Percentiles rank a stretch among this genome's conserved stretches.
These are phyloP conservation scores for Saturnispora serradocipensis DNA, from an alignment of 805 yeast species.

Conservation along the genomic window DNA sequence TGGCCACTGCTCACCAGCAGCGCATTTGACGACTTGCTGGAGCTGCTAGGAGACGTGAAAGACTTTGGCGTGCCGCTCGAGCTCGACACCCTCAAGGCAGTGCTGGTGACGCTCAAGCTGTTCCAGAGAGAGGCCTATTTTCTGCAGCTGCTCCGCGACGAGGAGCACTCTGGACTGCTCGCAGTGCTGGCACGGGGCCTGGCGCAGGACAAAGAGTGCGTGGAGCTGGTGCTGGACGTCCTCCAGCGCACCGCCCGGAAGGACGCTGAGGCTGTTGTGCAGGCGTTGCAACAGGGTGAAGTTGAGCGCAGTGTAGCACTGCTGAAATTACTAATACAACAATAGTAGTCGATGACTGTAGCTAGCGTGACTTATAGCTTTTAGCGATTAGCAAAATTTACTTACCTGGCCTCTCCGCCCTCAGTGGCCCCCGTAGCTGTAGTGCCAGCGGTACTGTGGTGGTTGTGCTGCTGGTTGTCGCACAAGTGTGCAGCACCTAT, in stretches of 20 bases:
- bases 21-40: not conserved
- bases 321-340: not conserved
- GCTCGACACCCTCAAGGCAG: constrained; percentile 1
- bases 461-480: not conserved
- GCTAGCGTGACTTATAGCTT: not conserved
- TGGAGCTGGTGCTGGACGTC: not conserved
- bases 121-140: not conserved
- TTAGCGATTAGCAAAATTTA: not conserved
- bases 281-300: not conserved
- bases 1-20: constrained; percentile 2
- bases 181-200: not conserved
- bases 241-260: not conserved
- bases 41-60: not conserved
- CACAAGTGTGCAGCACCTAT: not conserved
- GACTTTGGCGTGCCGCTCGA: not conserved
- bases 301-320: not conserved
- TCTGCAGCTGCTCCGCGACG: not conserved
- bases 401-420: too few relatives aligned
- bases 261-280: not conserved
- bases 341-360: not conserved
- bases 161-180: not conserved
- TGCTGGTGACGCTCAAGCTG: not conserved
- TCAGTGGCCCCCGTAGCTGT: too few relatives aligned
- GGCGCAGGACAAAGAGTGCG: not conserved
- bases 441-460: not conserved